Percentiles rank a stretch among this genome's conserved stretches.
Evolutionary conservation across 345 rosid species (phyloP).

Genomic region (Fremontodendron californicum): DNA sequence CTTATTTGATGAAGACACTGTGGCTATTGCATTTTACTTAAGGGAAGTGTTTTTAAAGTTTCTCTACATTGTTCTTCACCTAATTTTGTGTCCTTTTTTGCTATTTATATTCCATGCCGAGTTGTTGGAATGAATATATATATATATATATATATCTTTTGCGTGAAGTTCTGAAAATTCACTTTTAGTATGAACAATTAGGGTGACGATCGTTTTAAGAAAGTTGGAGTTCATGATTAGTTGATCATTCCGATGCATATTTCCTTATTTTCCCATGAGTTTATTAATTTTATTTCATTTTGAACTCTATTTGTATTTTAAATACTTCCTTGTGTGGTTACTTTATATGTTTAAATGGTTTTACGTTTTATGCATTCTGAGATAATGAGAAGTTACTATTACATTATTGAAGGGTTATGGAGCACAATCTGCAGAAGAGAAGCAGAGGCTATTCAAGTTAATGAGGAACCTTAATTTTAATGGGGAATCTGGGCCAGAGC

Average conservation of each 20-base stretch:
- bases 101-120: not conserved
- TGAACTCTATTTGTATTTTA: not conserved
- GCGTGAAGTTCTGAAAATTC: not conserved
- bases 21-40: not conserved
- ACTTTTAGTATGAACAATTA: not conserved
- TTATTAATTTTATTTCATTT: not conserved
- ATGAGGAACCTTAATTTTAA: constrained; percentile 94
- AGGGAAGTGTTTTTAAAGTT: not conserved
- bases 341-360: not conserved
- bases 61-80: not conserved
- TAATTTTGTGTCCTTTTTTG: not conserved
- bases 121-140: not conserved
- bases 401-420: constrained; percentile 75
- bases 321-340: not conserved
- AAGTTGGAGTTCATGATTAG: not conserved
- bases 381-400: constrained; percentile 12
- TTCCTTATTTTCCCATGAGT: not conserved
- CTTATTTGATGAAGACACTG: not conserved
- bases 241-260: not conserved
- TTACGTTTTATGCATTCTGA: not conserved
- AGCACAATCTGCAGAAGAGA: constrained; percentile 94
- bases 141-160: not conserved
- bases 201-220: not conserved
- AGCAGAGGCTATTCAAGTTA: constrained; percentile 86
- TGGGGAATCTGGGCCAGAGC: constrained; percentile 85